Evolutionary conservation across 108 stramenopile species (phyloP).

Genomic region (Aureococcus anophagefferens): DNA sequence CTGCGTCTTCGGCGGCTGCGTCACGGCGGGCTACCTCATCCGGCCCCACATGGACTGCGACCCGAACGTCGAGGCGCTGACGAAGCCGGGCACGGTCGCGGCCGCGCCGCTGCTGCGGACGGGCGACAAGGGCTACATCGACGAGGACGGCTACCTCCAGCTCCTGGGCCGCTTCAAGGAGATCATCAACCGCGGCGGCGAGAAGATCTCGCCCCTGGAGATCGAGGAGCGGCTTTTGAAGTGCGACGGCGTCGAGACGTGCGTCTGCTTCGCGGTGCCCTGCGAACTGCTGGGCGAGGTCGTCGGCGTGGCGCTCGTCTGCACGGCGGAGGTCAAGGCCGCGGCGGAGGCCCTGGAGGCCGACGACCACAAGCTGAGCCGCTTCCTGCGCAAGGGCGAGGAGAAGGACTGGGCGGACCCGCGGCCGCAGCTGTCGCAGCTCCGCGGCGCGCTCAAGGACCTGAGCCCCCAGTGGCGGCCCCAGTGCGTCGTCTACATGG

Average conservation of each 20-base stretch:
- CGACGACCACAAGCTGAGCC: no score
- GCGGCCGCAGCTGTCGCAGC: not conserved
- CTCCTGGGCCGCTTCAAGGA: constrained; percentile 68
- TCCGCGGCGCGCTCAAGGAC: constrained; percentile 13
- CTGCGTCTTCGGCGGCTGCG: constrained; percentile 17
- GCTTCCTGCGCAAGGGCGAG: no score
- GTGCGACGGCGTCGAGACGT: constrained; percentile 29
- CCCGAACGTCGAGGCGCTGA: constrained; percentile 29
- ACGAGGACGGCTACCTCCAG: constrained; percentile 56
- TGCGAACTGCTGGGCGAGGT: constrained; percentile 54
- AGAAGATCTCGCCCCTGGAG: constrained; percentile 59
- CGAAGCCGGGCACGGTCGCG: no score
- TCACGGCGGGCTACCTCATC: constrained; percentile 19
- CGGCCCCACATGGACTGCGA: not conserved
- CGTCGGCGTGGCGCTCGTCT: constrained; percentile 54
- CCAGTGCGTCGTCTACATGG: constrained; percentile 49
- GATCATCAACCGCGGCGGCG: constrained; percentile 72
- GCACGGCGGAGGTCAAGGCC: constrained; percentile 3
- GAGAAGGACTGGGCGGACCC: constrained; percentile 6
- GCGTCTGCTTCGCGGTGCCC: constrained; percentile 29
- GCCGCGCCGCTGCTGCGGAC: constrained; percentile 66
- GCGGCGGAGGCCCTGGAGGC: no score
- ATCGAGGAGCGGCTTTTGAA: constrained; percentile 52
- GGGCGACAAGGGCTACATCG: constrained; percentile 62
- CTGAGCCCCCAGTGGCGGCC: constrained; percentile 50